Evolutionary conservation across 768 basidiomycete species (phyloP), one percentile per base, ranked within the genome.

Genomic region (Phylloporus sp.): DNA sequence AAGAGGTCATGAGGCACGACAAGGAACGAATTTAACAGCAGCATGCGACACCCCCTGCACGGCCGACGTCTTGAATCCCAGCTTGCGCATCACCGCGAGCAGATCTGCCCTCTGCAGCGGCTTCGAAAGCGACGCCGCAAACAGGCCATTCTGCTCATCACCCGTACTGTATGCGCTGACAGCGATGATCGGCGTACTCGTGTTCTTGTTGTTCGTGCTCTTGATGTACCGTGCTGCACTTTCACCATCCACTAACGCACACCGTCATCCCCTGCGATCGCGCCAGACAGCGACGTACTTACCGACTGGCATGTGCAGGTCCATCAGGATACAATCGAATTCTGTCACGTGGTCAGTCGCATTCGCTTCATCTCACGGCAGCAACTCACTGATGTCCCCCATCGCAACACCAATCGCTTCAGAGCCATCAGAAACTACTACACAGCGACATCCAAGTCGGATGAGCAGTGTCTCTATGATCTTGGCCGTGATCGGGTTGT

Each of bases 401-500:
- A 96, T 93, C 3, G 94, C 93, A 40, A 97, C 90, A 54, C 93
- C 91, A 59, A 98, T 86, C 18, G 96, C 96, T 67, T 96, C 92
- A 5, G 94, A 91, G 8, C 96, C 96, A 69, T 98, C 93, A 34
- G 91, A 81, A 15, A 97, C 96, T 9, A 97, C 89, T 9, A 97
- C 86, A 64, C 90, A 92, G 15, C 94, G 86, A 66, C 95, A 98
- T 2, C 96, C 96, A 50, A 98, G 79, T 28, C 94, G 84, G 50
- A 90, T 87, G 38, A 99, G 78, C 36, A 98, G 69, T 3, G 94
- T 98, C 67, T 97, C 93, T 39, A 97, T 84, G 39, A 99, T 97
- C 73, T 98, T 97, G 26, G 90, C 89, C 0, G 93, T 95, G 54
- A 98, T 97, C 2, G 96, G 96, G 60, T 99, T 98, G 58, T 98